Percentiles rank a stretch among this genome's conserved stretches.
Conservation (phyloP, 139 green algal genomes). For the Volvox africanus region DNA sequence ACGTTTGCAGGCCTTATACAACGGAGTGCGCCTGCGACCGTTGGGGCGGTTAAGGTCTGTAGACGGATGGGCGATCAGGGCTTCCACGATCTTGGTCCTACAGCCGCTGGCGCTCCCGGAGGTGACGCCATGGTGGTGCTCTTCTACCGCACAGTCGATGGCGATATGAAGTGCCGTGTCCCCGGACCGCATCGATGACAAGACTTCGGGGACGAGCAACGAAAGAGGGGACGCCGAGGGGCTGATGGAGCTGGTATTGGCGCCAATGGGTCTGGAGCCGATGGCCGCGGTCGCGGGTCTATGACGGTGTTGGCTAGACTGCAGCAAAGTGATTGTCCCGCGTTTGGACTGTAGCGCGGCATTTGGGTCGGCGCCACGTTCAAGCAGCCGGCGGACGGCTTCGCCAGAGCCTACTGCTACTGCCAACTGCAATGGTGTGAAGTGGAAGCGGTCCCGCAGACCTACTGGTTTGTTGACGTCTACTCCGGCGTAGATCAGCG, state of each 20-base stretch:
- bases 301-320: not conserved
- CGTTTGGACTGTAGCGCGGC: not conserved
- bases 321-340: not conserved
- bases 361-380: not conserved
- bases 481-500: not conserved
- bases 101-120: not conserved
- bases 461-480: slow-evolving; percentile 31
- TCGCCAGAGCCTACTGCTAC: not conserved
- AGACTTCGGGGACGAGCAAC: not conserved
- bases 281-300: not conserved
- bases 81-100: not conserved
- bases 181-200: not conserved
- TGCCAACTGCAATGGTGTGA: slow-evolving; percentile 30
- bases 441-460: not conserved
- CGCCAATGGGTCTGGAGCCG: not conserved
- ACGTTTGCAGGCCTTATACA: slow-evolving; percentile 40
- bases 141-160: not conserved
- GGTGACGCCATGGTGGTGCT: not conserved
- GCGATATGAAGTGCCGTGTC: slow-evolving; percentile 26
- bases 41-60: not conserved
- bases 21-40: not conserved
- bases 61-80: not conserved
- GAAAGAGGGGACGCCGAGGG: too few relatives aligned
- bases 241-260: not conserved
- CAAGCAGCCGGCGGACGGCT: not conserved